Base-by-base conservation (phyloP, 805 yeast genomes). In the Yarrowia deformans region DNA sequence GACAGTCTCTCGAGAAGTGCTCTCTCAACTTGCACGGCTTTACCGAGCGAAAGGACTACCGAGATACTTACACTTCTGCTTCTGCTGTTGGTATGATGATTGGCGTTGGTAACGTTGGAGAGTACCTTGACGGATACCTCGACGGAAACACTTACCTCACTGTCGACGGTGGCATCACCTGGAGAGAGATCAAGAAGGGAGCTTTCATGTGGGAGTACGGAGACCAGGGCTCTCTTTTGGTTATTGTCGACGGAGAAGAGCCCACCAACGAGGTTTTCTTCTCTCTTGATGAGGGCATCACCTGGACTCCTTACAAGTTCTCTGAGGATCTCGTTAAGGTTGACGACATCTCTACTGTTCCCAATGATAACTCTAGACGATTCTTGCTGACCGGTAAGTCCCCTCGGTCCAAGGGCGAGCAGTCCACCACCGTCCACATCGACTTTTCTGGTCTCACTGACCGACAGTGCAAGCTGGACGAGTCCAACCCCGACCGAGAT, bases 61-160 rank as follows among this genome's bases (percentile, higher is more conserved):
- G 97, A 74, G 98, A 94, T 75, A 89, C 97, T 0, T 91, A 82
- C 73, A 90, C 97, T 0, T 93, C 98, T 0, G 87, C 91, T 0
- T 89, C 97, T 10, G 98, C 98, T 0, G 83, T 89, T 19, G 99
- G 99, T 1, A 79, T 93, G 79, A 79, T 94, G 84, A 82, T 95
- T 72, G 98, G 90, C n/a, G 86, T 90, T n/a, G 99, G 99, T 39
- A 93, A 90, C 75, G 97, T 92, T 64, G 98, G 98, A 8, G 84
- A 83, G 37, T 71, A 73, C 9, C 79, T 94, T 67, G 80, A 78
- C 6, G 79, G 85, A 9, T 77, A 79, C 68, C 72, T 77, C 49
- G 85, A 87, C 60, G 84, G 89, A 0, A 82, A 89, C 1, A 91
- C 97, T 0, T 95, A 85, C 75, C 79, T 95, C 71, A 87, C 97